phyloP scores from a whole-genome alignment of 2,329 filamentous ascomycete genomes.

The Sclerotinia subarctica region DNA sequence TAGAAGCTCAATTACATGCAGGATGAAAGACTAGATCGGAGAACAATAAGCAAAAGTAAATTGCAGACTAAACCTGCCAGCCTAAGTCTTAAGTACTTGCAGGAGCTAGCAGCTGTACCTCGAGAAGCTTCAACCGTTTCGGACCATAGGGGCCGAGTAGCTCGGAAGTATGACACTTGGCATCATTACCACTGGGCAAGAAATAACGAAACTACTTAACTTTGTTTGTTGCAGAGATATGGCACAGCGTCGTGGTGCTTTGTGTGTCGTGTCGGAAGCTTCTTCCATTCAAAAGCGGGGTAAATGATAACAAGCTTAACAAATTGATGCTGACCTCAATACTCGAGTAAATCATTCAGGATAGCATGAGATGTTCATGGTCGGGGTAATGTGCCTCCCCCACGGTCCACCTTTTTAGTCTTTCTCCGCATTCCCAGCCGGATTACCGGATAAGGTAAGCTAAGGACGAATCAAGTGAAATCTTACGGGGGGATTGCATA shows the following conservation, averaged over 20 bases:
- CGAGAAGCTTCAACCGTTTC: not conserved
- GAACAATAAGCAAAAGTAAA: not conserved
- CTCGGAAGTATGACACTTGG: not conserved
- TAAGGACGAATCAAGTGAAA: not conserved
- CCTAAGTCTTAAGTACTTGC: not conserved
- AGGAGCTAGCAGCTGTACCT: not conserved
- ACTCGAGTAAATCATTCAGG: not conserved
- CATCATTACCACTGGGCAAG: not conserved
- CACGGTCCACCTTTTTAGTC: not conserved
- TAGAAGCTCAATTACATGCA: conserved; percentile 1
- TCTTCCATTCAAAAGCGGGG: conserved; percentile 1
- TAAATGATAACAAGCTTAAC: not conserved
- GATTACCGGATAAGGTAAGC: not conserved
- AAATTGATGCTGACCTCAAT: not conserved
- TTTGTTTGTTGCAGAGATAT: not conserved
- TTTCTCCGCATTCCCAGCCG: conserved; percentile 7
- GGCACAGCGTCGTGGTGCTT: not conserved
- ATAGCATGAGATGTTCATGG: not conserved
- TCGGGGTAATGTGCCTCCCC: not conserved
- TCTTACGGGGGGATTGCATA: not conserved
- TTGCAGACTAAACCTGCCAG: not conserved
- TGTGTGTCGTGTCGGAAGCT: not conserved
- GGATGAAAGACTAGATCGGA: not conserved
- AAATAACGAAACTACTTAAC: not conserved
- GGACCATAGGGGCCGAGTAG: not conserved